A percentile compares a stretch with the other conserved stretches of the same genome.
phyloP scores from a whole-genome alignment of 176 grass and related monocot genomes.

The Triticum monococcum region DNA sequence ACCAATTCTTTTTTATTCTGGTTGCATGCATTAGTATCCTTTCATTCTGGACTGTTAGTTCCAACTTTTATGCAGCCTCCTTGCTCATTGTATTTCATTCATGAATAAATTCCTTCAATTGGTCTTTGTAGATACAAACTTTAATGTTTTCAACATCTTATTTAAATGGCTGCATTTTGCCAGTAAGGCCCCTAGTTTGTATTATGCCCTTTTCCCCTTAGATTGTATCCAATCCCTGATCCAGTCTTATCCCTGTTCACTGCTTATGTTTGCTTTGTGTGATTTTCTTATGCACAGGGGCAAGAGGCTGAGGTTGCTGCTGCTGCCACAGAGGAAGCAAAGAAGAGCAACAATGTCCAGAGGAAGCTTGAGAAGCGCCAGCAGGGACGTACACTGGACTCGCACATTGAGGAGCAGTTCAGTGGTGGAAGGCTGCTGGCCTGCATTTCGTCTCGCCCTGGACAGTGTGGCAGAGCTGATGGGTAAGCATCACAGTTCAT shows the following conservation, averaged over 20 bases:
- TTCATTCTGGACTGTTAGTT: background rate
- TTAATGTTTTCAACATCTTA: background rate
- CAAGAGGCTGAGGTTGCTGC: conserved; percentile 33
- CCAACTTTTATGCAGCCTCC: background rate
- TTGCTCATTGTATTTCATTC: background rate
- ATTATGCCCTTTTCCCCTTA: background rate
- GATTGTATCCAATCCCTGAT: background rate
- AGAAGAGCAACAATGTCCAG: conserved; percentile 73
- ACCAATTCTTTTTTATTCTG: background rate
- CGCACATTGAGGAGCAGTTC: conserved; percentile 90
- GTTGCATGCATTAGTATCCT: background rate
- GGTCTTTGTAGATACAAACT: too few relatives aligned
- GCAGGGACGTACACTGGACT: conserved; percentile 56
- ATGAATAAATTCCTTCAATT: too few relatives aligned
- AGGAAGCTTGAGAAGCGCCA: conserved; percentile 83
- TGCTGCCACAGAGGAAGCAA: conserved; percentile 52
- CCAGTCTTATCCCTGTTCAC: background rate
- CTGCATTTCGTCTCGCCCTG: conserved; percentile 83
- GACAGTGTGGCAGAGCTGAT: conserved; percentile 85
- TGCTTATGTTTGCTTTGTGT: background rate
- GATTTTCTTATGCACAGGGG: background rate
- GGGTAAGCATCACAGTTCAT: conserved; percentile 30
- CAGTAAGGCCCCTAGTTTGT: background rate
- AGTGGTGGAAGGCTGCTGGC: conserved; percentile 70
- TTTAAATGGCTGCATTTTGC: background rate